A percentile compares a stretch with the other conserved stretches of the same genome.
These are phyloP conservation scores for Fraxinus angustifolia DNA, from an alignment of 305 asterid species.

Conservation along the genomic window DNA sequence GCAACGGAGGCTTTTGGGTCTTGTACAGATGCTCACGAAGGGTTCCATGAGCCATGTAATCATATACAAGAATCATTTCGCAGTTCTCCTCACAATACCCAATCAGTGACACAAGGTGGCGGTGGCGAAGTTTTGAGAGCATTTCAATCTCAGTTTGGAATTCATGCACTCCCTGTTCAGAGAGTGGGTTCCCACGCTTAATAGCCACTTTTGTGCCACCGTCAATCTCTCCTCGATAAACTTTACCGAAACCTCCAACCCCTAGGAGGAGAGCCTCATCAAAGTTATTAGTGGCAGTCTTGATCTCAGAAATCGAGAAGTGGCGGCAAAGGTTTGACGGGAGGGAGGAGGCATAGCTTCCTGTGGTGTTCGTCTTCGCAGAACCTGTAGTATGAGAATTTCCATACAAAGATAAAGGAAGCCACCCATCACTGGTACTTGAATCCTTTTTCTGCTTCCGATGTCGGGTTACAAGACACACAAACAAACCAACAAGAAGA, in stretches of 20 bases:
- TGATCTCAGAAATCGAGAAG: constrained; percentile 79
- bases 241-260: constrained; percentile 90
- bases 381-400: constrained; percentile 74
- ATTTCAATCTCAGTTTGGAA: constrained; percentile 91
- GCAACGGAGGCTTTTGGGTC: constrained; percentile 79
- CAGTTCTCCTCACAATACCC: constrained; percentile 91
- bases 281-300: constrained; percentile 73
- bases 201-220: constrained; percentile 79
- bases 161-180: constrained; percentile 81
- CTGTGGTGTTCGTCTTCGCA: constrained; percentile 71
- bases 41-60: constrained; percentile 85
- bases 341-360: constrained; percentile 71
- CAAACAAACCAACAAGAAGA: constrained; percentile 47
- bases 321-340: constrained; percentile 82
- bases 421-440: constrained; percentile 71
- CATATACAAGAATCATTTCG: constrained; percentile 90
- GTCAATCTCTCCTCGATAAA: constrained; percentile 74
- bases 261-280: constrained; percentile 80
- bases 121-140: constrained; percentile 94
- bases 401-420: constrained; percentile 72
- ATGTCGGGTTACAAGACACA: constrained; percentile 38
- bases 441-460: constrained; percentile 51
- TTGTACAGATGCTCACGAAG: constrained; percentile 87
- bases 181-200: constrained; percentile 84
- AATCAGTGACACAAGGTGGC: constrained; percentile 84